A percentile compares a stretch with the other conserved stretches of the same genome.
phyloP scores from a whole-genome alignment of 2,329 filamentous ascomycete genomes.

The Leptographium galeiforme region DNA sequence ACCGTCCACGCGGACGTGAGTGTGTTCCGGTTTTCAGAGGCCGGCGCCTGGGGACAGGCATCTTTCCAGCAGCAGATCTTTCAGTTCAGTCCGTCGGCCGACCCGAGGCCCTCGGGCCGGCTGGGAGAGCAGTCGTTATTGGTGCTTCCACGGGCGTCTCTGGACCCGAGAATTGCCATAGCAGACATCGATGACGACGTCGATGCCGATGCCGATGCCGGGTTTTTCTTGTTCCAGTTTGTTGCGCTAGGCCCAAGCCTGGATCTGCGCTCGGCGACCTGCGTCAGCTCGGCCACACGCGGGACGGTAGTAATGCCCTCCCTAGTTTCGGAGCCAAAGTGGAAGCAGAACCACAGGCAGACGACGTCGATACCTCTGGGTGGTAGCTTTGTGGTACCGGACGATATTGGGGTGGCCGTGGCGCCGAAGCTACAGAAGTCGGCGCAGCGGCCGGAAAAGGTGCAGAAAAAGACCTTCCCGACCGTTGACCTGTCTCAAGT shows the following conservation, averaged over 20 bases:
- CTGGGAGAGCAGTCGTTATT: conserved; percentile 7
- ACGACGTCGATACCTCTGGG: no score
- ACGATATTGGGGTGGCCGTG: conserved; percentile 22
- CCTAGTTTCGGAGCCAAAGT: neutral
- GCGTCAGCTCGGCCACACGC: neutral
- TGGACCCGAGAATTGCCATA: neutral
- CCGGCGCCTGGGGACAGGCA: conserved; percentile 3
- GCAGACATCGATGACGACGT: neutral
- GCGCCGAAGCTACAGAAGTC: no score
- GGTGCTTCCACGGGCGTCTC: neutral
- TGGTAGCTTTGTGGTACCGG: conserved; percentile 19
- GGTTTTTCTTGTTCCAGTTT: conserved; percentile 7
- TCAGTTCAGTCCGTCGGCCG: neutral
- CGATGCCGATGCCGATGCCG: neutral
- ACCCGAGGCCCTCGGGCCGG: neutral
- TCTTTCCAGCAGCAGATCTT: conserved; percentile 13
- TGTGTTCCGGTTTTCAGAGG: conserved; percentile 15
- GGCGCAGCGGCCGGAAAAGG: no score
- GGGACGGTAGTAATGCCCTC: neutral
- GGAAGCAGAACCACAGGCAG: no score
- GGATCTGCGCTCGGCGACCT: conserved; percentile 7
- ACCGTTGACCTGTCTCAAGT: conserved; percentile 4
- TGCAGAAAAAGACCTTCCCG: neutral
- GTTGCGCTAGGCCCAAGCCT: conserved; percentile 7
- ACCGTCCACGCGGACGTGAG: conserved; percentile 10